Base-by-base conservation (phyloP, 176 grass and related monocot species). In the Urochloa ruziziensis region DNA sequence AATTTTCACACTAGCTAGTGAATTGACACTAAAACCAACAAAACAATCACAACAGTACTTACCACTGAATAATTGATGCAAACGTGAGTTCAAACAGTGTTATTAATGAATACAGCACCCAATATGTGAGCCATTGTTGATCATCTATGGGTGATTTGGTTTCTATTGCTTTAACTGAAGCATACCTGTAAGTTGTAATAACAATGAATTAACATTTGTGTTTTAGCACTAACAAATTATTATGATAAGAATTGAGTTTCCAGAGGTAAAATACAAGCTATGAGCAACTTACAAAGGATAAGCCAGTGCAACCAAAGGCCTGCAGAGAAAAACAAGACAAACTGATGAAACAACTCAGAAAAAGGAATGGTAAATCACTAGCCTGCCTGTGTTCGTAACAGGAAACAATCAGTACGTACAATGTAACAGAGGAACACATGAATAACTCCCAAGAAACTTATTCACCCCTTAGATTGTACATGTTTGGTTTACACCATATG, bases 71-170 rank as follows among this genome's bases (percentile, higher is more conserved):
- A 77, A 91, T 14, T 80, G 74, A 85, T 59, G 87, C 84, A 33
- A 94, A 94, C 4, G 92, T 94, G 51, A 94, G 77, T 70, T 94
- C 92, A 53, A 91, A 91, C 49, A 94, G 53, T 25, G 89, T 89
- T 75, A 89, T 89, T 57, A 94, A 71, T 7, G 92, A 94, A 74
- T 94, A 91, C 62, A 94, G 30, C 42, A 94, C 89, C 92, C 92
- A 94, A 78, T 91, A 94, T 64, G 92, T 91, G 62, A 94, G 92
- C 92, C 92, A 94, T 59, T 94, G 92, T 53, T 89, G 92, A 87
- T 91, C 86, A 72, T 94, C 89, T 18, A 91, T 81, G 28, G 84
- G 73, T 60, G 92, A 91, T 76, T 89, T 89, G 42, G 84, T 91
- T 80, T 94, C 92, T 60, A 91, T 87, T 60, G 92, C 89, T 67